These are phyloP conservation scores for Paramecium sonneborni DNA, from an alignment of 73 alveolate species.

Conservation along the genomic window DNA sequence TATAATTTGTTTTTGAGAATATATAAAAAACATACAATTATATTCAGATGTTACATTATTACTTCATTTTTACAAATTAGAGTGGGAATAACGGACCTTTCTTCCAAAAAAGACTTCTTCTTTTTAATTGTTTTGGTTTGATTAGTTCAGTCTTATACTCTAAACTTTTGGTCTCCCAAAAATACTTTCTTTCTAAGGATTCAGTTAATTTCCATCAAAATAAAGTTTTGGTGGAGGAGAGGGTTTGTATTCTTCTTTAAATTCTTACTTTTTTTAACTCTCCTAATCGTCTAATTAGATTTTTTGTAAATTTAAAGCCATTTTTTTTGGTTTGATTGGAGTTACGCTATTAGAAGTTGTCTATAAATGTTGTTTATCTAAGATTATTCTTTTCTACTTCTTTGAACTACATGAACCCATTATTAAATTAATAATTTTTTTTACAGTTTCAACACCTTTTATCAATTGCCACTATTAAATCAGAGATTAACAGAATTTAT, in stretches of 20 bases:
- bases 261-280: neutral
- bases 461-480: neutral
- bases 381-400: neutral
- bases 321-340: neutral
- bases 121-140: neutral
- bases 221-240: neutral
- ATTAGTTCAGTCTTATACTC: neutral
- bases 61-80: neutral
- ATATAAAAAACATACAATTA: neutral
- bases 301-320: neutral
- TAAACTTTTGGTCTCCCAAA: neutral
- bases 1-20: neutral
- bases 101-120: neutral
- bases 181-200: neutral
- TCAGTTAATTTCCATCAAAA: neutral
- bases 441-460: neutral
- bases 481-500: neutral
- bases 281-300: neutral
- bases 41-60: neutral
- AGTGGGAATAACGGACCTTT: neutral
- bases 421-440: neutral
- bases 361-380: neutral
- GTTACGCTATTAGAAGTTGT: neutral
- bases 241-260: neutral
- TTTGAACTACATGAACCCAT: neutral